phyloP scores from a whole-genome alignment of 352 stramenopile species.

The Phytophthora crassamura region DNA sequence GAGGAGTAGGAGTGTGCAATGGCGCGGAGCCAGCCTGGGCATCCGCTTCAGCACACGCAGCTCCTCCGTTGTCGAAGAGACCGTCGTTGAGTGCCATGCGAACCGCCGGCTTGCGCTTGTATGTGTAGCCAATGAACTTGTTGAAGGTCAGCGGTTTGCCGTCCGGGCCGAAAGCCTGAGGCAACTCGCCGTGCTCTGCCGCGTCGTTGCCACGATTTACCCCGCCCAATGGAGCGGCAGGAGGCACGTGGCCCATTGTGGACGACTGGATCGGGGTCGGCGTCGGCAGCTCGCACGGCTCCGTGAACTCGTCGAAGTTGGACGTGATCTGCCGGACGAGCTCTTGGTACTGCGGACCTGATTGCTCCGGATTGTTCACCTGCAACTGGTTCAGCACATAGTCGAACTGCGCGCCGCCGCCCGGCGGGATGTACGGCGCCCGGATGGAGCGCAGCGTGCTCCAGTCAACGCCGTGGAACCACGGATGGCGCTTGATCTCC shows the following conservation, averaged over 20 bases:
- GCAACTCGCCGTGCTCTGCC: slow-evolving; percentile 34
- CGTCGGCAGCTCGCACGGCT: slow-evolving; percentile 65
- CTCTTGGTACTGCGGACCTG: slow-evolving; percentile 78
- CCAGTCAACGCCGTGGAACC: slow-evolving; percentile 96
- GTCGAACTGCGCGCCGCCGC: slow-evolving; percentile 90
- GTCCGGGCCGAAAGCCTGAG: slow-evolving; percentile 63
- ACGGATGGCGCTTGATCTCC: slow-evolving; percentile 98
- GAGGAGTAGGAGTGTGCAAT: slow-evolving; percentile 2
- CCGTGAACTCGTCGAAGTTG: slow-evolving; percentile 98
- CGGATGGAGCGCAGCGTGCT: slow-evolving; percentile 79
- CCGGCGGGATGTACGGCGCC: slow-evolving; percentile 90
- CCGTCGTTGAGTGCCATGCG: slow-evolving; percentile 81
- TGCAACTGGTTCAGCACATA: slow-evolving; percentile 93
- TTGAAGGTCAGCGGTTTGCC: slow-evolving; percentile 89
- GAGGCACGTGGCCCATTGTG: slow-evolving; percentile 19
- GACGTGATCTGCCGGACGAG: slow-evolving; percentile 93
- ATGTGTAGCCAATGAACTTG: slow-evolving; percentile 94
- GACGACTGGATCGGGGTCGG: slow-evolving; percentile 35
- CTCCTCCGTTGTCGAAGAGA: slow-evolving; percentile 54
- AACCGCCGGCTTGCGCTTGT: slow-evolving; percentile 88
- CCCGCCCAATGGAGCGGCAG: slow-evolving; percentile 18
- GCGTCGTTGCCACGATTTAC: slow-evolving; percentile 14
- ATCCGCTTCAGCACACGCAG: neutral
- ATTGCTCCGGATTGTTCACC: slow-evolving; percentile 59
- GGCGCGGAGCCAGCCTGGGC: neutral